Evolutionary conservation across 2,329 filamentous ascomycete genomes (phyloP).

Genomic region (Sphaerostilbella broomeana): DNA sequence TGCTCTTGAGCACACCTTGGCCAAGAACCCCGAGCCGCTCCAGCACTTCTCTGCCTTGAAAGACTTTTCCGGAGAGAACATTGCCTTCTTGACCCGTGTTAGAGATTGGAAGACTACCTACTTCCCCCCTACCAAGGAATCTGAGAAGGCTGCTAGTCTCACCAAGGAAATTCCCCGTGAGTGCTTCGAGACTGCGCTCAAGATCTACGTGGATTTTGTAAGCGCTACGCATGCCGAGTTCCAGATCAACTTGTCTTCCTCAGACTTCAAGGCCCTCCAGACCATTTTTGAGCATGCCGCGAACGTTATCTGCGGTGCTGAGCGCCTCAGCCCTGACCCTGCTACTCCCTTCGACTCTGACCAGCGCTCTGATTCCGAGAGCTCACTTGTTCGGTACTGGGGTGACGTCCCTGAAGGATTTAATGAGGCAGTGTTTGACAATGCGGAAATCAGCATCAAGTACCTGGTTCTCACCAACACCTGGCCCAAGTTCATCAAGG

Average conservation of each 20-base stretch:
- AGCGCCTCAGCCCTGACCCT: slow-evolving; percentile 30
- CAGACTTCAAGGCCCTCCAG: slow-evolving; percentile 48
- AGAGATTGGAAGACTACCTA: slow-evolving; percentile 34
- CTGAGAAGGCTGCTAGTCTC: slow-evolving; percentile 18
- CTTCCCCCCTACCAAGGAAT: slow-evolving; percentile 20
- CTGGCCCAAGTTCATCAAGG: slow-evolving; percentile 54
- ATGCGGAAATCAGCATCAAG: slow-evolving; percentile 54
- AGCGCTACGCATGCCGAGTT: slow-evolving; percentile 56
- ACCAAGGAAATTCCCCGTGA: slow-evolving; percentile 36
- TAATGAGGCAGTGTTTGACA: slow-evolving; percentile 50
- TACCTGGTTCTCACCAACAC: slow-evolving; percentile 64
- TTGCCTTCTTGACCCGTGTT: slow-evolving; percentile 56
- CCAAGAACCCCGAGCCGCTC: slow-evolving; percentile 49
- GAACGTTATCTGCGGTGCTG: slow-evolving; percentile 36
- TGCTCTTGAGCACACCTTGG: slow-evolving; percentile 52
- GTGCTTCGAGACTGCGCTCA: slow-evolving; percentile 50
- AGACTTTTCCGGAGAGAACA: slow-evolving; percentile 63
- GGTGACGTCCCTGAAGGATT: slow-evolving; percentile 48
- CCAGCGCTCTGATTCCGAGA: slow-evolving; percentile 14
- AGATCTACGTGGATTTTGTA: slow-evolving; percentile 57
- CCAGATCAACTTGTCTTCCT: slow-evolving; percentile 58
- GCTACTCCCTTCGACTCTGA: slow-evolving; percentile 38
- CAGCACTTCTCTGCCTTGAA: slow-evolving; percentile 55
- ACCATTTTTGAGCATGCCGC: slow-evolving; percentile 50
- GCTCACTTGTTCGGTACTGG: slow-evolving; percentile 27